A percentile compares a stretch with the other conserved stretches of the same genome.
phyloP scores from a whole-genome alignment of 2,329 filamentous ascomycete species.

The Geoglossum cookeanum region DNA sequence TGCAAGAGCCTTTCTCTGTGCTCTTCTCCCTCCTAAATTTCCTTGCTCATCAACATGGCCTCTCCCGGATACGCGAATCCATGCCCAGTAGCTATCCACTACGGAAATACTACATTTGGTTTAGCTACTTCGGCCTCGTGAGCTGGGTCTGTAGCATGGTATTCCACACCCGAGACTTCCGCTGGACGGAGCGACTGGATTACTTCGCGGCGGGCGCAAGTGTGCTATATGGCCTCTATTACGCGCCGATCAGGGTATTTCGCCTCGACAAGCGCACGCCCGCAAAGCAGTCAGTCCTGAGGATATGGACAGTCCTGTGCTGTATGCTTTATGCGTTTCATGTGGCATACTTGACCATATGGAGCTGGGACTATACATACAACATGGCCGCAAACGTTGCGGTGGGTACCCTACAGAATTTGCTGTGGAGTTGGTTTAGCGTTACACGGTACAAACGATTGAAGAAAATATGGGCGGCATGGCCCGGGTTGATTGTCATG shows the following conservation, averaged over 20 bases:
- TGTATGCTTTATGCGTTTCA: constrained; percentile 52
- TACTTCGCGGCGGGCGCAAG: constrained; percentile 86
- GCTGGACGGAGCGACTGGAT: constrained; percentile 76
- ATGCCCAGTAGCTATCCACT: constrained; percentile 60
- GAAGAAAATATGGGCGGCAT: constrained; percentile 60
- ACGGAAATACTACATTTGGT: constrained; percentile 58
- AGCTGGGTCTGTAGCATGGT: constrained; percentile 80
- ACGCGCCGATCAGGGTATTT: constrained; percentile 64
- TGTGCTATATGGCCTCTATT: constrained; percentile 83
- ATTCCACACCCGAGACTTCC: constrained; percentile 83
- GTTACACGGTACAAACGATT: constrained; percentile 52
- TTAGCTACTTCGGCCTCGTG: constrained; percentile 63
- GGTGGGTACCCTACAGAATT: constrained; percentile 60
- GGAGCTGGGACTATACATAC: constrained; percentile 88
- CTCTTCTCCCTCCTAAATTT: constrained; percentile 88
- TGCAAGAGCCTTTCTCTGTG: constrained; percentile 89
- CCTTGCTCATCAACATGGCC: constrained; percentile 62
- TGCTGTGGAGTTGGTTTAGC: constrained; percentile 75
- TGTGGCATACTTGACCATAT: constrained; percentile 65
- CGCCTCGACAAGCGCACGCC: constrained; percentile 46
- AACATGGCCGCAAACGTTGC: constrained; percentile 93
- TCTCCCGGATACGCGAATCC: constrained; percentile 45
- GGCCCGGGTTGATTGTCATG: constrained; percentile 77
- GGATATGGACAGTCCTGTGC: constrained; percentile 61
- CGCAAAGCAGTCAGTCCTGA: constrained; percentile 34